A percentile compares a stretch with the other conserved stretches of the same genome.
phyloP scores from a whole-genome alignment of 2,329 filamentous ascomycete genomes.

The Fusarium oxysporum region DNA sequence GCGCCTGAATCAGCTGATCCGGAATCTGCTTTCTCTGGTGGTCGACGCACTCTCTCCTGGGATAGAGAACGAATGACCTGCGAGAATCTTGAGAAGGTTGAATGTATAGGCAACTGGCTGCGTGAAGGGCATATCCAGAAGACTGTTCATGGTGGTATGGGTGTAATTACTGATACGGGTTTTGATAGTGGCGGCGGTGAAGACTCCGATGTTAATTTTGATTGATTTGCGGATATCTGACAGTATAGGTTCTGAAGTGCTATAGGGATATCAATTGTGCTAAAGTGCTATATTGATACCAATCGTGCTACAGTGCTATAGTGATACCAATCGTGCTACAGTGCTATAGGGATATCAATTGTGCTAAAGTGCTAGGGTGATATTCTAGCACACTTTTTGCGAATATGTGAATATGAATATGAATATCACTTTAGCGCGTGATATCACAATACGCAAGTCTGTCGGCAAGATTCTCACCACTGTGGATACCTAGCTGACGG shows the following conservation, averaged over 20 bases:
- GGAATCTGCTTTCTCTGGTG: background rate
- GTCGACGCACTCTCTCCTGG: background rate
- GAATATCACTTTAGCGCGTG: background rate
- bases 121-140: background rate
- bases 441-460: background rate
- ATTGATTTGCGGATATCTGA: background rate
- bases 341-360: background rate
- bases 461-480: too few relatives aligned
- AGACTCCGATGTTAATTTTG: background rate
- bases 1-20: background rate
- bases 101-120: background rate
- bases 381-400: background rate
- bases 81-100: background rate
- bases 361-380: background rate
- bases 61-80: background rate
- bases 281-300: too few relatives aligned
- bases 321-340: too few relatives aligned
- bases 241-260: background rate
- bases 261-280: background rate
- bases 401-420: background rate
- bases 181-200: background rate
- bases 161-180: background rate
- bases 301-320: too few relatives aligned
- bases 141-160: background rate
- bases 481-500: too few relatives aligned